Base-by-base conservation (phyloP, 2,329 filamentous ascomycete genomes). In the Raffaelea ambrosiae region DNA sequence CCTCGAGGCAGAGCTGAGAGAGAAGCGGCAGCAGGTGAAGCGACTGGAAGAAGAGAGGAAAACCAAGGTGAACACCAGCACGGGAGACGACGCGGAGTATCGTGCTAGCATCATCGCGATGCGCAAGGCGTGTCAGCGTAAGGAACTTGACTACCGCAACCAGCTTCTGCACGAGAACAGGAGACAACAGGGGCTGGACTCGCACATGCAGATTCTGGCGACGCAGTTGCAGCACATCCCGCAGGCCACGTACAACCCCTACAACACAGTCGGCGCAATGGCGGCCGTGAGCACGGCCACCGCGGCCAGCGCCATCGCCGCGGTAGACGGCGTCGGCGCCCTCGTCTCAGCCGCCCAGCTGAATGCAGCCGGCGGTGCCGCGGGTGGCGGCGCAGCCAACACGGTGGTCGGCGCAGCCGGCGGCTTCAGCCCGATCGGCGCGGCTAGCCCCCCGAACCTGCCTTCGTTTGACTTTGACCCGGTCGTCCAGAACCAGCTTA, bases 1-100 rank as follows among this genome's bases (percentile, higher is more conserved):
- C 31, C 69, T 91, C 44, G 87, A 93, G 61, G 76, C 85, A 9
- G 83, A 87, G 52, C 74, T 93, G 23, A 83, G 81, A 54, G 76
- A 86, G 51, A 86, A 84, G 57, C 77, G 80, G n/a, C 70, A 71
- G 21, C 78, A 84, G 54, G 78, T 91, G 54, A 87, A 88, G 60
- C 76, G 82, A 45, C 72, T 89, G 22, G 87, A 93, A 60, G 80
- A 83, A 50, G 77, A 84, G 54, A 70, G 81, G 44, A 84, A 84
- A 62, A 77, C 74, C 48, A 71, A 80, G 13, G 75, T 78, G 2
- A 81, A 76, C 16, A 76, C 71, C n/a, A 73, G 81, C 48, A 81
- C 76, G 16, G 76, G 71, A n/a, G 73, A 81, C 48, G 73, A 79
- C 41, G 79, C 80, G 14, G 73, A 71, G 51, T 74, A 69, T 71